phyloP scores from a whole-genome alignment of 139 green algal genomes.

The Ettlia oleoabundans region DNA sequence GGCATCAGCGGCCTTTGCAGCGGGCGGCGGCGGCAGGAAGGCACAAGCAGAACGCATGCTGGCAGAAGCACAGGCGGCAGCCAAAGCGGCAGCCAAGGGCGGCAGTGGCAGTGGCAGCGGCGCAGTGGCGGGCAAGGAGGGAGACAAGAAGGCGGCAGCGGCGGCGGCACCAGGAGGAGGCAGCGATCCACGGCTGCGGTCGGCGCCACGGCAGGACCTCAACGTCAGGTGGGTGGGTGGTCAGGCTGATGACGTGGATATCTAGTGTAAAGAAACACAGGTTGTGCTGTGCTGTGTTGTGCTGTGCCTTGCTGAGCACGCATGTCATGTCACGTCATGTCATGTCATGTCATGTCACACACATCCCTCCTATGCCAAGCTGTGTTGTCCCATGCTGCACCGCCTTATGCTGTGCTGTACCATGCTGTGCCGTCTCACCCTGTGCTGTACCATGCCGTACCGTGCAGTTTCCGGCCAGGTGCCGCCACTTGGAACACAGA shows the following conservation, averaged over 20 bases:
- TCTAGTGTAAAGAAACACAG: too few species aligned
- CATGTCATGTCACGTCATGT: too few species aligned
- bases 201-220: conserved; percentile 14
- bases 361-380: too few species aligned
- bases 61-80: conserved; percentile 62
- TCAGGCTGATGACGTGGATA: too few species aligned
- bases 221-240: conserved; percentile 1
- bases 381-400: too few species aligned
- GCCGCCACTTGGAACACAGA: conserved; percentile 90
- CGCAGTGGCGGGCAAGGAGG: neutral
- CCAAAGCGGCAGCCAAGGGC: neutral
- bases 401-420: too few species aligned
- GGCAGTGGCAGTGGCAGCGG: neutral
- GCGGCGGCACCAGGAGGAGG: neutral
- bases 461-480: conserved; percentile 83
- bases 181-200: conserved; percentile 20
- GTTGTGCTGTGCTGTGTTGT: too few species aligned
- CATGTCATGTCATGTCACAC: too few species aligned
- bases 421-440: too few species aligned
- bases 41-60: conserved; percentile 66
- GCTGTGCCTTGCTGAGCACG: too few species aligned
- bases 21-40: conserved; percentile 66
- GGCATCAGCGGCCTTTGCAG: conserved; percentile 43
- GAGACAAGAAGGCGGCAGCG: neutral
- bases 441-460: too few species aligned